Base-by-base conservation (phyloP, 345 rosid genomes). In the Rhodamnia rubescens region DNA sequence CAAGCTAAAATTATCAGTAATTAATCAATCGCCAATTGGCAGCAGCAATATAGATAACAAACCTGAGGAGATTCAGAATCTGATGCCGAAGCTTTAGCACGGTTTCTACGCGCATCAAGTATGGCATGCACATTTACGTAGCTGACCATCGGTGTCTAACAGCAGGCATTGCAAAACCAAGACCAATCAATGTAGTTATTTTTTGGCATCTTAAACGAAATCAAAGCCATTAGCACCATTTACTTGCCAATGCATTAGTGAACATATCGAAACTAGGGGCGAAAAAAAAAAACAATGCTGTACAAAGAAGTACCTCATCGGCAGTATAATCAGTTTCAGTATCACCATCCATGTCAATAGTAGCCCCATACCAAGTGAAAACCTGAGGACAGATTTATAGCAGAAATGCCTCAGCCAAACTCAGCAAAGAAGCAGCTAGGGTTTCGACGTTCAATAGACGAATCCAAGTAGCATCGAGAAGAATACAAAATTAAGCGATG, bases 311-410 rank as follows among this genome's bases (percentile, higher is more conserved):
- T 22, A 91, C 99, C 98, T 97, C 98, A 84, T 97, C 98, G 5
- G 98, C 98, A 5, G 93, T 93, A 90, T 97, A 96, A 92, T 96
- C 98, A 32, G 99, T 95, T 89, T 97, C 98, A 6, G 98, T 92
- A 36, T 87, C 56, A 74, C 98, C 98, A 84, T 96, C 98, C 92
- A 97, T 90, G 89, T 97, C 99, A 83, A 97, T 89, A 22, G 96
- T 94, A 11, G 99, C 98, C 88, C 98, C 98, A 85, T 93, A 93
- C 98, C 98, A 96, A 26, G 98, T 96, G 85, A 96, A 97, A 74
- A 95, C 98, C 99, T 96, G 83, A 83, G 21, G 78, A 69, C 44
- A 69, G 78, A 69, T 69, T 69, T 8, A 64, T 40, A 69, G 47
- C 78, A 69, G 24, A 69, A 18, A 32, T 32, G 78, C 78, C 85